These are phyloP conservation scores for Fusarium xyrophilum DNA, from an alignment of 2,329 filamentous ascomycete genomes.

Conservation along the genomic window DNA sequence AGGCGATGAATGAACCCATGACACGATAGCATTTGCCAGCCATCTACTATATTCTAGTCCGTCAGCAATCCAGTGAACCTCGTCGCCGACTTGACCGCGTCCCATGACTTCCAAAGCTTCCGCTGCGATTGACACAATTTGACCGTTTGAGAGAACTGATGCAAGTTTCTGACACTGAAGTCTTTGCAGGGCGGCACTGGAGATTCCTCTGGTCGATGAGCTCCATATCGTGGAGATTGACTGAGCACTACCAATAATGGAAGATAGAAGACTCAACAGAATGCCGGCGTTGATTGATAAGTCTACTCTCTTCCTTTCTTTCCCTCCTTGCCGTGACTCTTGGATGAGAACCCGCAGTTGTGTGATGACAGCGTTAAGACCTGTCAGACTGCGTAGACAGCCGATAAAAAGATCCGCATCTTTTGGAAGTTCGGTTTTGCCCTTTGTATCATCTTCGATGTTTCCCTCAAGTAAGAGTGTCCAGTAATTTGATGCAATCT, in stretches of 20 bases:
- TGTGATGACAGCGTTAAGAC: slow-evolving; percentile 78
- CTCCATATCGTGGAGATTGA: slow-evolving; percentile 51
- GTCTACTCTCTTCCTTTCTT: slow-evolving; percentile 51
- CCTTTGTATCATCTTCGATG: slow-evolving; percentile 13
- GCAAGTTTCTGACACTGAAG: slow-evolving; percentile 49
- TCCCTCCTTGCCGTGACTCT: slow-evolving; percentile 52
- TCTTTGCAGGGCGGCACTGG: slow-evolving; percentile 40
- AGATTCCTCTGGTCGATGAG: slow-evolving; percentile 38
- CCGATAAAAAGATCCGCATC: slow-evolving; percentile 62
- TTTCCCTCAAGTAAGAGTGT: slow-evolving; percentile 60
- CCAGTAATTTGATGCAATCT: slow-evolving; percentile 87
- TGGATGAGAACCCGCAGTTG: slow-evolving; percentile 69
- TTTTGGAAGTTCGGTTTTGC: slow-evolving; percentile 30
- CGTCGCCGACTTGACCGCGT: slow-evolving; percentile 37
- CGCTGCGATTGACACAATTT: slow-evolving; percentile 58
- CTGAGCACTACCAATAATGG: slow-evolving; percentile 50
- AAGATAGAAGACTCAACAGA: slow-evolving; percentile 53
- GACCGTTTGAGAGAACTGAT: slow-evolving; percentile 56
- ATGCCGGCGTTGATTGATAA: slow-evolving; percentile 53
- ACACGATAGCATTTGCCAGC: slow-evolving; percentile 70
- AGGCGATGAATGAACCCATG: slow-evolving; percentile 48
- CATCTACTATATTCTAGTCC: slow-evolving; percentile 72
- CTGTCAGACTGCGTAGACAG: slow-evolving; percentile 76
- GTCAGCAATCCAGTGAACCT: slow-evolving; percentile 66
- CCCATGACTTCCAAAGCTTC: slow-evolving; percentile 62